Evolutionary conservation across 2,329 filamentous ascomycete genomes (phyloP).

Genomic region (Sclerotinia subarctica): DNA sequence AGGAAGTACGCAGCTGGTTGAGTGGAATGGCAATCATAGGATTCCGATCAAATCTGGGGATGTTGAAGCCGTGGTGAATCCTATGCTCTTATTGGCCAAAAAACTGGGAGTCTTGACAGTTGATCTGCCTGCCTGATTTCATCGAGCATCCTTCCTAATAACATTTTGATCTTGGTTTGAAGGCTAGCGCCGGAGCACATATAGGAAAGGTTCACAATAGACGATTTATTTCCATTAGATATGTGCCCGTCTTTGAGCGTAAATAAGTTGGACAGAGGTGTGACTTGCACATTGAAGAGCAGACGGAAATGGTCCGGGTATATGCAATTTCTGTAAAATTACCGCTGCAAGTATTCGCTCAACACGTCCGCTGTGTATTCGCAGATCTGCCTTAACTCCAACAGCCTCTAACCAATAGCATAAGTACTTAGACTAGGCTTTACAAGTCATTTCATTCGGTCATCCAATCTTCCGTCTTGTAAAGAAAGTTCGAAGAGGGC

Average conservation of each 20-base stretch:
- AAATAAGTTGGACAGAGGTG: not conserved
- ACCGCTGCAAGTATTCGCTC: not conserved
- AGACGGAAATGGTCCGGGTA: not conserved
- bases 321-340: not conserved
- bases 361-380: not conserved
- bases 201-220: not conserved
- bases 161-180: not conserved
- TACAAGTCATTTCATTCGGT: not conserved
- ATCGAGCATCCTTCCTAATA: not conserved
- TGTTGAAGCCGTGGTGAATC: conserved; percentile 54
- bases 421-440: not conserved
- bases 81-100: conserved; percentile 39
- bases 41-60: conserved; percentile 66
- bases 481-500: not conserved
- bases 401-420: not conserved
- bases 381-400: not conserved
- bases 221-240: not conserved
- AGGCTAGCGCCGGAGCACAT: not conserved
- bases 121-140: not conserved
- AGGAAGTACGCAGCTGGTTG: conserved; percentile 54
- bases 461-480: not conserved
- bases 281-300: not conserved
- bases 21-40: conserved; percentile 72
- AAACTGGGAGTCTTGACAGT: conserved; percentile 14
- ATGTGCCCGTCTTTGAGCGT: not conserved